Evolutionary conservation across 1,139 yeast species (phyloP).

Genomic region (Scheffersomyces stambukii): DNA sequence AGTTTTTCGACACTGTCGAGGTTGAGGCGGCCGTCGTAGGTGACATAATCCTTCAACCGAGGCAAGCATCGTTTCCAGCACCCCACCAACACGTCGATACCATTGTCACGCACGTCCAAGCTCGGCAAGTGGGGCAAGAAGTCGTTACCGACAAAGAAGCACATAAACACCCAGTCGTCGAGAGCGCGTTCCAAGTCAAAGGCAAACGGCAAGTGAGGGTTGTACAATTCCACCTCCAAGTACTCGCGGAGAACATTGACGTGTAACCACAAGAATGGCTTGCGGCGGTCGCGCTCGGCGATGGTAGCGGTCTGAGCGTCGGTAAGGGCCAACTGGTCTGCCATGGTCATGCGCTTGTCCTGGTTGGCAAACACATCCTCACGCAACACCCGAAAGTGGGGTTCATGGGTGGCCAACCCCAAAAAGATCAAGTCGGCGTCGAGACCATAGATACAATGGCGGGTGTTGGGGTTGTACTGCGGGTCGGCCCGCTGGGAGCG

Average conservation of each 20-base stretch:
- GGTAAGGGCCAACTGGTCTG: conserved; percentile 55
- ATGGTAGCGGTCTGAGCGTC: conserved; percentile 55
- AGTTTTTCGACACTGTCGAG: conserved; percentile 72
- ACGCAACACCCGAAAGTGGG: conserved; percentile 88
- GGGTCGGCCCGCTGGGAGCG: conserved; percentile 83
- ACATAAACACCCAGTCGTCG: conserved; percentile 98
- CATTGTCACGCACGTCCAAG: conserved; percentile 90
- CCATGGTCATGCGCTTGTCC: conserved; percentile 41
- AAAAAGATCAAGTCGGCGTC: conserved; percentile 98
- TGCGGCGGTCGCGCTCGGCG: conserved; percentile 57
- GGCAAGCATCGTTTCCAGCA: conserved; percentile 82
- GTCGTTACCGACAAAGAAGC: conserved; percentile 98
- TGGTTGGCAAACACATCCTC: conserved; percentile 91
- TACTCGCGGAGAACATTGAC: conserved; percentile 86
- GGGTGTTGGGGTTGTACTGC: conserved; percentile 81
- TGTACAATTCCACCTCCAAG: conserved; percentile 71
- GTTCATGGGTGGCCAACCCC: conserved; percentile 95
- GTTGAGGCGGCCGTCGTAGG: conserved; percentile 84
- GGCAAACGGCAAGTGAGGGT: conserved; percentile 65
- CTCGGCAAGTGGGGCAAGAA: conserved; percentile 96
- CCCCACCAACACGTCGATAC: conserved; percentile 74
- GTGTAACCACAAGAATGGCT: conserved; percentile 94
- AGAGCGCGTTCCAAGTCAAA: conserved; percentile 93
- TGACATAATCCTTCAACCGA: conserved; percentile 66
- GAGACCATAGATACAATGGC: conserved; percentile 92